Evolutionary conservation across 2,329 filamentous ascomycete species (phyloP).

Genomic region (Hirsutella minnesotensis): DNA sequence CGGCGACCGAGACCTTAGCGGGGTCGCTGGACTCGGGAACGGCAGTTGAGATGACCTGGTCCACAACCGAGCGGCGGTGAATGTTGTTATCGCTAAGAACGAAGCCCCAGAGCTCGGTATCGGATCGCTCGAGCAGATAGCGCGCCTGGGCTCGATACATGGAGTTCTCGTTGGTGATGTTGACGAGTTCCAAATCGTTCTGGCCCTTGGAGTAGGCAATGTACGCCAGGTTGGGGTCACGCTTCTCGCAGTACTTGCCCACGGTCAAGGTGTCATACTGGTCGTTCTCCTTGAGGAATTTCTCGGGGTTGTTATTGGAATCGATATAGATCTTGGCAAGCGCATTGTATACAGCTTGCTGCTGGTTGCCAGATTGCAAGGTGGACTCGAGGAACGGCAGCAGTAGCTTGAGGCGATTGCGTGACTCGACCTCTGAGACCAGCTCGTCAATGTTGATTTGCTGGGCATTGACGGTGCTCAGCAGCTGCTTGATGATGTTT

Average conservation of each 20-base stretch:
- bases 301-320: constrained; percentile 94
- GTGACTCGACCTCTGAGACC: constrained; percentile 85
- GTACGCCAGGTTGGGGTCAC: constrained; percentile 88
- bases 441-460: constrained; percentile 90
- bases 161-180: constrained; percentile 97
- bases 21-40: constrained; percentile 89
- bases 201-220: constrained; percentile 95
- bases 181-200: constrained; percentile 93
- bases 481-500: constrained; percentile 83
- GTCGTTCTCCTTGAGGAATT: constrained; percentile 95
- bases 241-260: constrained; percentile 98
- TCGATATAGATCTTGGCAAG: constrained; percentile 99
- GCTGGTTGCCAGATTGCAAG: constrained; percentile 78
- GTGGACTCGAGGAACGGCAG: constrained; percentile 93
- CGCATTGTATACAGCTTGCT: constrained; percentile 94
- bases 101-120: constrained; percentile 85
- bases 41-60: constrained; percentile 91
- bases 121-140: constrained; percentile 83
- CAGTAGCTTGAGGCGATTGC: constrained; percentile 90
- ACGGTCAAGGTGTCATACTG: constrained; percentile 86
- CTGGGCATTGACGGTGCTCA: constrained; percentile 71
- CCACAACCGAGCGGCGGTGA: constrained; percentile 83
- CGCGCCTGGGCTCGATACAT: constrained; percentile 98
- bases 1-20: constrained; percentile 86
- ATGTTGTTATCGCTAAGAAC: constrained; percentile 94